Percentiles rank a stretch among this genome's conserved stretches.
These are phyloP conservation scores for Fusarium annulatum DNA, from an alignment of 2,329 filamentous ascomycete species.

Conservation along the genomic window DNA sequence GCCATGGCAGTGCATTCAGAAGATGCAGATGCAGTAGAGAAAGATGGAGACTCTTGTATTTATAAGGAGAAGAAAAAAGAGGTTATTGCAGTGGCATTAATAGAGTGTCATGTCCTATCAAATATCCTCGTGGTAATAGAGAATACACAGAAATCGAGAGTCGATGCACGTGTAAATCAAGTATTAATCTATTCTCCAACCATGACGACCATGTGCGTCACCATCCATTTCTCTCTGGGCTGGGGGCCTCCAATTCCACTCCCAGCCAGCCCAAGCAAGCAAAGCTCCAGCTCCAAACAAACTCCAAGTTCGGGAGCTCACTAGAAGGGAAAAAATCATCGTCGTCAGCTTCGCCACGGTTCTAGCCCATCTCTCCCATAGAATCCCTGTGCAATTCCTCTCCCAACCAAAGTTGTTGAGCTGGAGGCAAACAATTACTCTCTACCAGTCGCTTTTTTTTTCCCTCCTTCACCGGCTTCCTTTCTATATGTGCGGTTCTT, in stretches of 20 bases:
- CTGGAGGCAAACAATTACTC: slow-evolving; percentile 18
- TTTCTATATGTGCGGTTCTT: slow-evolving; percentile 13
- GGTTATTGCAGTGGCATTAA: rapidly evolving
- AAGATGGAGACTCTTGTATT: background rate
- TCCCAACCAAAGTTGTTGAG: slow-evolving; percentile 23
- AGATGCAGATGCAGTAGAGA: background rate
- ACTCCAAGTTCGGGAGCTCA: slow-evolving; percentile 8
- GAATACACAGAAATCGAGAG: background rate
- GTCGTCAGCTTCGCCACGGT: slow-evolving; percentile 44
- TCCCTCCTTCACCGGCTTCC: slow-evolving; percentile 7
- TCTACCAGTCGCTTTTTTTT: background rate
- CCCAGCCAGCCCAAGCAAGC: background rate
- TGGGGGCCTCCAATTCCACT: slow-evolving; percentile 28
- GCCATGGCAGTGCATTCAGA: background rate
- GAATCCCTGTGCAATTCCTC: background rate
- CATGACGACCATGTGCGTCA: slow-evolving; percentile 51
- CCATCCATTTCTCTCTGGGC: slow-evolving; percentile 22
- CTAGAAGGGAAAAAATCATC: slow-evolving; percentile 21
- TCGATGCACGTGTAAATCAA: slow-evolving; percentile 37
- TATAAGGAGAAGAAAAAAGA: background rate
- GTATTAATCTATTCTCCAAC: slow-evolving; percentile 33
- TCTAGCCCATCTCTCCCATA: slow-evolving; percentile 8
- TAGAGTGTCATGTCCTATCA: background rate
- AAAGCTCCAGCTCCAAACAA: background rate
- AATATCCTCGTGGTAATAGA: background rate